Evolutionary conservation across 2,329 filamentous ascomycete genomes (phyloP).

Genomic region (Ophiocordyceps camponoti-saundersi): DNA sequence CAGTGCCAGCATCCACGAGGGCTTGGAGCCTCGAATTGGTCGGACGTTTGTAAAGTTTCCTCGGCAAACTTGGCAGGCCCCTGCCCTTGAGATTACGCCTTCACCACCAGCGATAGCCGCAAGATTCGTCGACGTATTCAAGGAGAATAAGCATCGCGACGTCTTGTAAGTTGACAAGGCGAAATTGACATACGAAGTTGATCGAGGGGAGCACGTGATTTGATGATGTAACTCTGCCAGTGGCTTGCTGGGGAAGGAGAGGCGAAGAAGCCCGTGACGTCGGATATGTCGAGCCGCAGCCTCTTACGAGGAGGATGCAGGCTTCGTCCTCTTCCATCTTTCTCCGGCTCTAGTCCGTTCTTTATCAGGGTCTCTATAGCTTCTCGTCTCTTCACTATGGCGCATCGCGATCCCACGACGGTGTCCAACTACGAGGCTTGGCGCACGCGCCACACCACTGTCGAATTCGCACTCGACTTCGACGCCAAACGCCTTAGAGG

Average conservation of each 20-base stretch:
- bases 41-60: not conserved
- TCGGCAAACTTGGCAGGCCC: not conserved
- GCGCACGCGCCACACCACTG: constrained; percentile 67
- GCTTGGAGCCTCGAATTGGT: too few species aligned
- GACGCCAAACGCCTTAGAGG: constrained; percentile 61
- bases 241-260: not conserved
- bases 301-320: not conserved
- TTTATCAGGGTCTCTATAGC: not conserved
- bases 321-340: not conserved
- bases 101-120: not conserved
- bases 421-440: constrained; percentile 83
- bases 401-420: constrained; percentile 65
- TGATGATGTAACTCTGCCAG: not conserved
- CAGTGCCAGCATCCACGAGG: not conserved
- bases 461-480: constrained; percentile 73
- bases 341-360: not conserved
- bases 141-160: not conserved
- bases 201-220: not conserved
- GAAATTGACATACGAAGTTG: not conserved
- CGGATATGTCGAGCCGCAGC: not conserved
- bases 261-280: not conserved
- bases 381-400: constrained; percentile 9
- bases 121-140: not conserved
- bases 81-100: not conserved
- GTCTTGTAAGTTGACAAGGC: not conserved